phyloP scores from a whole-genome alignment of 2,329 filamentous ascomycete genomes.

The Claviceps purpurea region DNA sequence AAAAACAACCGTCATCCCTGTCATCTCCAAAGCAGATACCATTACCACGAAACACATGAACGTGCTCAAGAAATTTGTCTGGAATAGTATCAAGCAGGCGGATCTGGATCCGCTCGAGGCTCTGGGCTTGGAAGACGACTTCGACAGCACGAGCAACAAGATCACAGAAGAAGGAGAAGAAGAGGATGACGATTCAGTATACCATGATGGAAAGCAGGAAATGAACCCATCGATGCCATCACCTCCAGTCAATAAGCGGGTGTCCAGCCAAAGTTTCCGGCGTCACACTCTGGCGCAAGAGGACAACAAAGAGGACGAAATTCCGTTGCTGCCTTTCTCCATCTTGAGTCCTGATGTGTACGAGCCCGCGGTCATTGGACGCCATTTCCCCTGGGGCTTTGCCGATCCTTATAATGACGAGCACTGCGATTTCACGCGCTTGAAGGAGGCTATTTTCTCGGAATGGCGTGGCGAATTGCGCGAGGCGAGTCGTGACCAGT shows the following conservation, averaged over 20 bases:
- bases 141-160: constrained; percentile 42
- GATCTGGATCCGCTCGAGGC: constrained; percentile 81
- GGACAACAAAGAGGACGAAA: constrained; percentile 35
- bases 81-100: constrained; percentile 72
- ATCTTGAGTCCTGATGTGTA: constrained; percentile 91
- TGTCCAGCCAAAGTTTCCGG: constrained; percentile 32
- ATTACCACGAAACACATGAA: constrained; percentile 93
- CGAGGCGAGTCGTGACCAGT: constrained; percentile 78
- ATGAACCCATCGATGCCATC: constrained; percentile 18
- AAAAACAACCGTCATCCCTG: constrained; percentile 89
- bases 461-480: constrained; percentile 89
- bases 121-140: constrained; percentile 67
- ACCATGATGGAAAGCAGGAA: constrained; percentile 8
- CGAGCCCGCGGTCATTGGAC: constrained; percentile 64
- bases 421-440: constrained; percentile 84
- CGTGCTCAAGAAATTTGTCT: constrained; percentile 80
- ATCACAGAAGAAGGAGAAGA: constrained; percentile 45
- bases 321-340: constrained; percentile 72
- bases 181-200: constrained; percentile 19
- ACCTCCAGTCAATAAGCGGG: constrained; percentile 29
- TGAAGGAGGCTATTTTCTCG: constrained; percentile 84
- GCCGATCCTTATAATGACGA: constrained; percentile 82
- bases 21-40: constrained; percentile 94
- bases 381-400: constrained; percentile 92
- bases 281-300: constrained; percentile 30